A percentile compares a stretch with the other conserved stretches of the same genome.
Conservation (phyloP, 345 rosid genomes). For the Aurinia saxatilis region DNA sequence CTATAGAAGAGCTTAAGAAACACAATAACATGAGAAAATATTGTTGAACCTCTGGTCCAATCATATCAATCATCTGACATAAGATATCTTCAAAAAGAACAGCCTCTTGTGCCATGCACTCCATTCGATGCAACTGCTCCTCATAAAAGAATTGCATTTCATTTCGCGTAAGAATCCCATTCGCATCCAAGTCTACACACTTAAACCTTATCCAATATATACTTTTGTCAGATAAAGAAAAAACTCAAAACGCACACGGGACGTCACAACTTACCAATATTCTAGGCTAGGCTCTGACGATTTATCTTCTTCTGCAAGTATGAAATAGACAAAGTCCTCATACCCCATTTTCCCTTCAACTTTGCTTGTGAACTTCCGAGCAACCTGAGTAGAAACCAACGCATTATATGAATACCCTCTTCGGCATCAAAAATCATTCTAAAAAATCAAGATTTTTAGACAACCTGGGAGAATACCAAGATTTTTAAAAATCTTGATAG, state of each 20-base stretch:
- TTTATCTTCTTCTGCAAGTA: constrained; percentile 89
- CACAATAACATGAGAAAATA: constrained; percentile 1
- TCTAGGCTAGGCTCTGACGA: constrained; percentile 93
- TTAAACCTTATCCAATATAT: constrained; percentile 56
- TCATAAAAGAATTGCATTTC: constrained; percentile 92
- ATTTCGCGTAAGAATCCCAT: constrained; percentile 76
- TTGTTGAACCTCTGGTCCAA: constrained; percentile 70
- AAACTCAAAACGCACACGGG: background rate
- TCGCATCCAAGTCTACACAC: constrained; percentile 91
- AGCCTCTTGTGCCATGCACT: constrained; percentile 97
- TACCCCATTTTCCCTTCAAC: constrained; percentile 93
- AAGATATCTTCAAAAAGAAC: constrained; percentile 91
- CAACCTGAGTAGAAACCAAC: constrained; percentile 35
- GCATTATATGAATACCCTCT: background rate
- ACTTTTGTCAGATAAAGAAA: constrained; percentile 1
- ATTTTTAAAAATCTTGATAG: too few species aligned
- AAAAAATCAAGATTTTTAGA: background rate
- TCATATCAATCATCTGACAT: constrained; percentile 96
- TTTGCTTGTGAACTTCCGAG: constrained; percentile 80
- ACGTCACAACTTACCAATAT: constrained; percentile 53
- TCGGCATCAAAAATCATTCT: background rate
- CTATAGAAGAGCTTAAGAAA: background rate
- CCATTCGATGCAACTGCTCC: constrained; percentile 98
- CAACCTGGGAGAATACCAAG: constrained; percentile 94
- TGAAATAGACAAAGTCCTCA: constrained; percentile 91